phyloP scores from a whole-genome alignment of 192 early-diverging fungal genomes.

The Backusella westeae region DNA sequence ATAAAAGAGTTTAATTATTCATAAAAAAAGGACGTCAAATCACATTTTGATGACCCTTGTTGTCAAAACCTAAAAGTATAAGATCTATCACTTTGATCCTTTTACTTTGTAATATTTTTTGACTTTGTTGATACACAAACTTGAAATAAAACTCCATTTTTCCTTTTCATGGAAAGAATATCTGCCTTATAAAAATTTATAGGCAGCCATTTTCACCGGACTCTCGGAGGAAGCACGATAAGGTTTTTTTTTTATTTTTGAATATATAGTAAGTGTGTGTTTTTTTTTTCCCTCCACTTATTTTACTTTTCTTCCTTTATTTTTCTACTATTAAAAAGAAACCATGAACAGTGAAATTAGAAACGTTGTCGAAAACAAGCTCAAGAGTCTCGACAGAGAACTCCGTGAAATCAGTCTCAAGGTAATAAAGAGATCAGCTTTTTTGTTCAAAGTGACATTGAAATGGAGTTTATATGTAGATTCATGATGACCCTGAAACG shows the following conservation, averaged over 20 bases:
- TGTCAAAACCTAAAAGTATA: no score
- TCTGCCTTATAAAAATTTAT: not conserved
- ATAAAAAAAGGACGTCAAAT: no score
- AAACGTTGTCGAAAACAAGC: conserved; percentile 1
- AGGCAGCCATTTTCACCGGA: not conserved
- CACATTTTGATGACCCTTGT: no score
- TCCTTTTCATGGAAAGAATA: not conserved
- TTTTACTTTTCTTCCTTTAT: not conserved
- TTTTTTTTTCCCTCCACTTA: not conserved
- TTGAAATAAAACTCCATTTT: not conserved
- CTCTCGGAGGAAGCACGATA: not conserved
- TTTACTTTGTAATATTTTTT: not conserved
- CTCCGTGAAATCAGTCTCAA: conserved; percentile 45
- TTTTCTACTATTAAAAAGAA: not conserved
- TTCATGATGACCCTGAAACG: conserved; percentile 61
- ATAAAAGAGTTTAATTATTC: no score
- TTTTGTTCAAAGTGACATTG: not conserved
- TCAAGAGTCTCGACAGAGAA: conserved; percentile 23
- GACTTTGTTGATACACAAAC: not conserved
- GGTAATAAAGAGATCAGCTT: conserved; percentile 15
- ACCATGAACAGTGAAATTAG: conserved; percentile 4
- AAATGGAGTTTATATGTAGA: conserved; percentile 17
- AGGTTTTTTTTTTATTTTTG: not conserved
- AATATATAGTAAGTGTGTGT: not conserved
- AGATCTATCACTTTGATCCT: not conserved